Evolutionary conservation across 371 early-diverging fungal species (phyloP), one percentile per base, ranked within the genome.

Genomic region (Mortierella sp.): DNA sequence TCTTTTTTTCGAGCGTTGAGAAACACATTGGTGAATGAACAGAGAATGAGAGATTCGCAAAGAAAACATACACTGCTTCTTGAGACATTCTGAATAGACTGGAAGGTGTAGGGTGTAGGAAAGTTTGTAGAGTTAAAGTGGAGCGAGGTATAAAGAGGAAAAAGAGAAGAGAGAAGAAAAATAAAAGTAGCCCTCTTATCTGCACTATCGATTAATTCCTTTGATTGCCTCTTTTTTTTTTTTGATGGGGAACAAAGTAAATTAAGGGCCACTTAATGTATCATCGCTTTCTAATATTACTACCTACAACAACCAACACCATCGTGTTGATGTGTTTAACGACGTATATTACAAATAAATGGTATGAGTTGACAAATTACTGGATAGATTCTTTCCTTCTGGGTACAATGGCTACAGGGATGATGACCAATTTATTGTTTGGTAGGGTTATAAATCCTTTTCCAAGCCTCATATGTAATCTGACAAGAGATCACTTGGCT

Each of bases 31-130:
- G 32, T 57, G 57, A 57, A 35, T 37, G 60, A 40, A 2, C 42
- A n/a, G n/a, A n/a, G 13, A 60, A 40, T 40, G 5, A 6, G 37
- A 34, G 8, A 37, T 37, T 17, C 42, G 42, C 17, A 5, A n/a
- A 26, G n/a, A 8, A 9, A 9, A 75, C 75, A 40, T 75, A 75
- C 75, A 75, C 75, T 55, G 75, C 66, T 56, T 61, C 70, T 42
- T 26, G 23, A 31, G 75, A 68, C 75, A 75, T 69, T 49, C 23
- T 74, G 54, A 9, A 26, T 32, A 28, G 32, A 29, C 2, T 40
- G 47, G 22, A 19, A 35, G 1, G 34, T 49, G 53, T 9, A 15
- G 37, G 2, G 15, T 32, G 63, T 32, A 26, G 19, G 56, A 22
- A 35, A 28, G 45, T 45, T n/a, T 35, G 40, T 17, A 32, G 47